These are phyloP conservation scores for Metschnikowia baotianmanensis DNA, from an alignment of 805 yeast genomes.

Conservation along the genomic window DNA sequence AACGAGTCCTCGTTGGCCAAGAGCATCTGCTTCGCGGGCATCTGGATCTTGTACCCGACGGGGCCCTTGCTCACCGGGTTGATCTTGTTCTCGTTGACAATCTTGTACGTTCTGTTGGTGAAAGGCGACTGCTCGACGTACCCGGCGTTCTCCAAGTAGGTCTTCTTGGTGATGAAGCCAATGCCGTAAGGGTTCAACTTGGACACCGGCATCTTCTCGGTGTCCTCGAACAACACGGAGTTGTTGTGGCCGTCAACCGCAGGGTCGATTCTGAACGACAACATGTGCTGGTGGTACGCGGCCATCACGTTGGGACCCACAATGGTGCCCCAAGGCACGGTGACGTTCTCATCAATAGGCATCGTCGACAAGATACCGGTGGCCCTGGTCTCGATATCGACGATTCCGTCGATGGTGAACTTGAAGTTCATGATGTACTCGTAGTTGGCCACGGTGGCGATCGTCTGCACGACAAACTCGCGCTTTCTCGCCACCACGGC, in stretches of 20 bases:
- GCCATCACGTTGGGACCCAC: constrained; percentile 83
- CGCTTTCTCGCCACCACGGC: constrained; percentile 77
- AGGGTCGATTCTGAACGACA: constrained; percentile 78
- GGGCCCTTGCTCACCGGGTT: constrained; percentile 70
- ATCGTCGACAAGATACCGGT: constrained; percentile 84
- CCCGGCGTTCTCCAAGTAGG: constrained; percentile 67
- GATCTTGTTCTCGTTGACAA: constrained; percentile 68
- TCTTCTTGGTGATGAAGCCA: constrained; percentile 66
- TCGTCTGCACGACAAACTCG: constrained; percentile 74
- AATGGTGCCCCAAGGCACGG: constrained; percentile 70
- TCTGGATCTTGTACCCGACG: constrained; percentile 69
- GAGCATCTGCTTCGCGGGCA: constrained; percentile 77
- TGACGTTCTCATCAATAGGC: constrained; percentile 69
- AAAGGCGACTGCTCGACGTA: constrained; percentile 70
- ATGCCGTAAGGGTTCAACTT: constrained; percentile 62
- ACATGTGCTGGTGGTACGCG: constrained; percentile 79
- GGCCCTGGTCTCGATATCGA: constrained; percentile 77
- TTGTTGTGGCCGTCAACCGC: constrained; percentile 80
- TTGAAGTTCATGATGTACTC: constrained; percentile 73
- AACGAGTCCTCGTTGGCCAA: constrained; percentile 61
- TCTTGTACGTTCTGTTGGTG: constrained; percentile 70
- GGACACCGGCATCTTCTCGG: constrained; percentile 55
- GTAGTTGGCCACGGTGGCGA: constrained; percentile 83
- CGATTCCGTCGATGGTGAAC: constrained; percentile 75
- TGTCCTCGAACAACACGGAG: constrained; percentile 70